Evolutionary conservation across 2,329 filamentous ascomycete genomes (phyloP), one percentile per base, ranked within the genome.

Genomic region (Bertia moriformis): DNA sequence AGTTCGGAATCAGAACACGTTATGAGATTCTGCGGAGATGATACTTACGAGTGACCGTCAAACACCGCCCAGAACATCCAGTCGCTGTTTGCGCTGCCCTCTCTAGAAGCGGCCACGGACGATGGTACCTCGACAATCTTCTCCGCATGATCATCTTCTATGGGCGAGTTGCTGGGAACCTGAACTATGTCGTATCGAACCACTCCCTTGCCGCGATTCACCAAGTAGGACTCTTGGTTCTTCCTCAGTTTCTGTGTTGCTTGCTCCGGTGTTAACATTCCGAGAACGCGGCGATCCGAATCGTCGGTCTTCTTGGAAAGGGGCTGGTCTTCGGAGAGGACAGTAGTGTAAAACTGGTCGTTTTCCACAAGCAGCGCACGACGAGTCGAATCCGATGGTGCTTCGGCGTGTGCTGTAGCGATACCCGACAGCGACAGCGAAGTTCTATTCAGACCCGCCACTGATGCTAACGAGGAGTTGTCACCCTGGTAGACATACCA

Each of bases 21-120:
- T n/a, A n/a, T n/a, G n/a, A n/a, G n/a, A n/a, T n/a, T n/a, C n/a
- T n/a, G n/a, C n/a, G n/a, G n/a, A n/a, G n/a, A n/a, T n/a, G n/a
- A 20, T 43, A 71, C 73, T 59, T 65, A 89, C 85, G 84, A 85
- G 60, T 98, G 91, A 1, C 91, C 91, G 54, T 98, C 91, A 58
- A 96, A 98, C 14, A 98, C 88, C 42, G 88, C 91, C 91, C 93
- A 98, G 58, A 98, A 98, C 87, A 96, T 96, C 91, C 91, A 98
- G 59, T 98, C 93, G 44, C 73, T 84, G 42, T 68, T 76, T 14
- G 67, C 46, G 14, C 70, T 67, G 27, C 69, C 56, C 22, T 55
- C 49, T 17, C 52, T 50, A 18, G 10, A 7, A 12, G 32, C 32
- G 7, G 32, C 32, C 15, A 35, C 32, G 15, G 10, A 12, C 7